phyloP scores from a whole-genome alignment of 2,329 filamentous ascomycete genomes.

The Cladosporium sp. region DNA sequence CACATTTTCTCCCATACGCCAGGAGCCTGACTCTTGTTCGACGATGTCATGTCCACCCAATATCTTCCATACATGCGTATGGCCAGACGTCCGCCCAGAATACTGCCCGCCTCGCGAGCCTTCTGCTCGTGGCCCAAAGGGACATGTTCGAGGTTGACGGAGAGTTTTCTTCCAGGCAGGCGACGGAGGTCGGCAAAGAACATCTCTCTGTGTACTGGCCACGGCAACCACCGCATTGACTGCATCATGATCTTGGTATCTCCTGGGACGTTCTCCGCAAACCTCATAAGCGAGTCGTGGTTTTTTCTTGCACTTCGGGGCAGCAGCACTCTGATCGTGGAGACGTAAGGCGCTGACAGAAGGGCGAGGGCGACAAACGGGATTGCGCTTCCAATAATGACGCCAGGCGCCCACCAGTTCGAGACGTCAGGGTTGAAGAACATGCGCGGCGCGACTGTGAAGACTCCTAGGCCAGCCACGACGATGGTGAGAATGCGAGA shows the following conservation, averaged over 20 bases:
- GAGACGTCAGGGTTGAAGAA: constrained; percentile 37
- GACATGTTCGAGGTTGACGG: constrained; percentile 28
- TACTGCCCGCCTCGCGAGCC: constrained; percentile 20
- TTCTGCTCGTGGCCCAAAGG: constrained; percentile 25
- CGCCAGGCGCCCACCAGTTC: constrained; percentile 38
- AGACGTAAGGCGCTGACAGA: constrained; percentile 65
- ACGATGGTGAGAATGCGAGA: constrained; percentile 68
- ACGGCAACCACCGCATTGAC: constrained; percentile 38
- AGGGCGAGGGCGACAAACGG: constrained; percentile 63
- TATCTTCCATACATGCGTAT: constrained; percentile 20
- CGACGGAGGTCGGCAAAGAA: constrained; percentile 24
- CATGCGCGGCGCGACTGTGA: constrained; percentile 60
- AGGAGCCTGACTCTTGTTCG: constrained; percentile 18
- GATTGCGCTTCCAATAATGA: constrained; percentile 53
- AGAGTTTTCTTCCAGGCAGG: constrained; percentile 16
- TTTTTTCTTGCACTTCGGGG: constrained; percentile 59
- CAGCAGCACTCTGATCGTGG: constrained; percentile 64
- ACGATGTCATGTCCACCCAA: constrained; percentile 20
- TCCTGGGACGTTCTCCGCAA: constrained; percentile 43
- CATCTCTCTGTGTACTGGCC: constrained; percentile 28
- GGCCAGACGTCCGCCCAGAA: constrained; percentile 13
- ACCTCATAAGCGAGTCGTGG: constrained; percentile 51
- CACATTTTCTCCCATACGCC: constrained; percentile 29
- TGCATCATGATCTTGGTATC: constrained; percentile 37
- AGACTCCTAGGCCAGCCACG: constrained; percentile 60